These are phyloP conservation scores for Kuraishia borneana DNA, from an alignment of 805 yeast genomes.

Conservation along the genomic window DNA sequence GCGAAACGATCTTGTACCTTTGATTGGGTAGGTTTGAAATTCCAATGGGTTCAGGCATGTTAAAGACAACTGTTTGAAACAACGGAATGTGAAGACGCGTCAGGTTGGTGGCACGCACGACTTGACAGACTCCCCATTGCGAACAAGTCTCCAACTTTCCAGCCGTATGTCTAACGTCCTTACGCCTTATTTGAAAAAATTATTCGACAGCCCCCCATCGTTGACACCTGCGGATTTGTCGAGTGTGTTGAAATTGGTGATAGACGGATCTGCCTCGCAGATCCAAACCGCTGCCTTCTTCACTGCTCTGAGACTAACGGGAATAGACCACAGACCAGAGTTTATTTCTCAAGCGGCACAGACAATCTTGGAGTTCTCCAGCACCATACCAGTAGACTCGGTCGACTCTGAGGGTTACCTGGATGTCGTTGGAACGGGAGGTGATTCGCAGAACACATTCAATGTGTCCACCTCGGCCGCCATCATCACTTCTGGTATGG, in stretches of 20 bases:
- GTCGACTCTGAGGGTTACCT: conserved; percentile 44
- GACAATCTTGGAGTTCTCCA: conserved; percentile 58
- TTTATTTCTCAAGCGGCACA: conserved; percentile 80
- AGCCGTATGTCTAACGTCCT: conserved; percentile 1
- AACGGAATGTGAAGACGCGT: no score
- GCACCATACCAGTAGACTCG: conserved; percentile 30
- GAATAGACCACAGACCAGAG: conserved; percentile 71
- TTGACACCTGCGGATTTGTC: conserved; percentile 57
- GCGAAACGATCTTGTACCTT: conserved; percentile 67
- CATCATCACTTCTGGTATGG: conserved; percentile 87
- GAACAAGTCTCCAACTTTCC: no score
- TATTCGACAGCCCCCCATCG: conserved; percentile 48
- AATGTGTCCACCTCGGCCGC: conserved; percentile 94
- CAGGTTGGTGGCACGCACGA: no score
- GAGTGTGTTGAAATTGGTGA: conserved; percentile 47
- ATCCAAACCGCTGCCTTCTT: conserved; percentile 72
- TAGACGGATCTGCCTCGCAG: conserved; percentile 50
- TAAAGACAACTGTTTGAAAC: neutral
- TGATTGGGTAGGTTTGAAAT: conserved; percentile 67
- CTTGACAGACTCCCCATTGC: no score
- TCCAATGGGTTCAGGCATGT: conserved; percentile 45
- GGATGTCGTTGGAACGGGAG: conserved; percentile 98
- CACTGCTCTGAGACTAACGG: conserved; percentile 61
- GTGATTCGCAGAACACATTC: conserved; percentile 96
- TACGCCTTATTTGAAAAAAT: conserved; percentile 46